These are phyloP conservation scores for Aspergillus oerlinghausenensis DNA, from an alignment of 2,329 filamentous ascomycete species.

Conservation along the genomic window DNA sequence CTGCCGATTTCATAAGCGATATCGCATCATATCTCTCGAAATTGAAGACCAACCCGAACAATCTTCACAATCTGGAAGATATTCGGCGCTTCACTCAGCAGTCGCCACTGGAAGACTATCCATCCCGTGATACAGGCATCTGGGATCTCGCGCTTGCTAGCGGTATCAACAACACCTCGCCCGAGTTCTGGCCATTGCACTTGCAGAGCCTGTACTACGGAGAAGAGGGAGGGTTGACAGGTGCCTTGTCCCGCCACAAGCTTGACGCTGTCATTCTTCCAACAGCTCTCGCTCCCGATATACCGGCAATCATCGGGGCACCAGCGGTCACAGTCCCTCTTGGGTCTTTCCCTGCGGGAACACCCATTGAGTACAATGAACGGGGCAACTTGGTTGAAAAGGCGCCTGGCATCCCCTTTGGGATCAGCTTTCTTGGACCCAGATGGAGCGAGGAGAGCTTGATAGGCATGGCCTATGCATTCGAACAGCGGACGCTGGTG, in stretches of 20 bases:
- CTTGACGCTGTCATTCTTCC: slow-evolving; percentile 62
- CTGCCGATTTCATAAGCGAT: slow-evolving; percentile 57
- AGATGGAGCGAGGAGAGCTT: slow-evolving; percentile 59
- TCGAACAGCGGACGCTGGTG: slow-evolving; percentile 57
- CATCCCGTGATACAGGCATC: slow-evolving; percentile 52
- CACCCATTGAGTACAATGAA: slow-evolving; percentile 34
- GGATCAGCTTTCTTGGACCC: slow-evolving; percentile 58
- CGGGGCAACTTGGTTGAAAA: slow-evolving; percentile 50
- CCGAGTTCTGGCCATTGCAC: slow-evolving; percentile 55
- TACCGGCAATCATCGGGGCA: slow-evolving; percentile 54
- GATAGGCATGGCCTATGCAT: slow-evolving; percentile 64
- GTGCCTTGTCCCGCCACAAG: slow-evolving; percentile 52
- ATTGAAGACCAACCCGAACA: slow-evolving; percentile 55
- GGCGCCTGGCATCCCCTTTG: slow-evolving; percentile 57
- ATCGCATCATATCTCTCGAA: slow-evolving; percentile 53
- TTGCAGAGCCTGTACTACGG: slow-evolving; percentile 52
- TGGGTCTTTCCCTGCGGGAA: slow-evolving; percentile 50
- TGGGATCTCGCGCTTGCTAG: slow-evolving; percentile 53
- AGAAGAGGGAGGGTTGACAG: slow-evolving; percentile 57
- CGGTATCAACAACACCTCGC: slow-evolving; percentile 54
- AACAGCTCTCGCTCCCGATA: slow-evolving; percentile 43
- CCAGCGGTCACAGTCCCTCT: slow-evolving; percentile 62
- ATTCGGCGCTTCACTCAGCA: slow-evolving; percentile 53
- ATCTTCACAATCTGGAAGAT: slow-evolving; percentile 49
- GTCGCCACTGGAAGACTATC: slow-evolving; percentile 54